A percentile compares a stretch with the other conserved stretches of the same genome.
Conservation (phyloP, 2,329 filamentous ascomycete species). For the Epichloe elymi region DNA sequence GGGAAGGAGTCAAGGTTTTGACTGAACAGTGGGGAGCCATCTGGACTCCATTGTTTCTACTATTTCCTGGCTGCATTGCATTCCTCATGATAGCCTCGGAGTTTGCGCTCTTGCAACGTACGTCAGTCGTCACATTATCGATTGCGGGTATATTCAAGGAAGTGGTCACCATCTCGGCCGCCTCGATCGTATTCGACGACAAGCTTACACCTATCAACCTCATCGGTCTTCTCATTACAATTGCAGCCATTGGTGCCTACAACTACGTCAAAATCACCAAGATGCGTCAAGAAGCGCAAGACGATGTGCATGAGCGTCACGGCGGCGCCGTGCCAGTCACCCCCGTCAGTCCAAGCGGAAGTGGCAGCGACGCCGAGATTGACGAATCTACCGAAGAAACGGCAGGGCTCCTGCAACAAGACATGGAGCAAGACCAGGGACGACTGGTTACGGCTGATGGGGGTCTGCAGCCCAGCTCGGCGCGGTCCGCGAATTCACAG, state of each 20-base stretch:
- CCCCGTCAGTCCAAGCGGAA: conserved; percentile 24
- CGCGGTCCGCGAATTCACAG: not conserved
- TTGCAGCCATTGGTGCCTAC: conserved; percentile 74
- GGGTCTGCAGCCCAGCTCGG: conserved; percentile 18
- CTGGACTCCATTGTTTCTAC: conserved; percentile 56
- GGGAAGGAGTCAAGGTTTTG: conserved; percentile 51
- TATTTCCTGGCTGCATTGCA: conserved; percentile 83
- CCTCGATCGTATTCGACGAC: conserved; percentile 80
- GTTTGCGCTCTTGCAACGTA: conserved; percentile 88
- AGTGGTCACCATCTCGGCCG: conserved; percentile 86
- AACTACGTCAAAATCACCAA: conserved; percentile 89
- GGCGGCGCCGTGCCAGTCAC: conserved; percentile 19
- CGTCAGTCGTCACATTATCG: conserved; percentile 86
- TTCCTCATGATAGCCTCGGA: conserved; percentile 96
- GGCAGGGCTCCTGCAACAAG: conserved; percentile 30
- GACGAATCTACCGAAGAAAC: conserved; percentile 31
- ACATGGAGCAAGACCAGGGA: conserved; percentile 22
- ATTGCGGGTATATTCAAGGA: conserved; percentile 99
- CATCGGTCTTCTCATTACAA: conserved; percentile 74
- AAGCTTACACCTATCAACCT: conserved; percentile 78
- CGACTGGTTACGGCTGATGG: conserved; percentile 27
- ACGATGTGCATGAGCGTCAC: conserved; percentile 32
- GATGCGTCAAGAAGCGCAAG: conserved; percentile 67
- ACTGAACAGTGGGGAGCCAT: conserved; percentile 53
- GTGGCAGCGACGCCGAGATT: conserved; percentile 28